Conservation (phyloP, 345 rosid genomes). For the Mangifera indica region DNA sequence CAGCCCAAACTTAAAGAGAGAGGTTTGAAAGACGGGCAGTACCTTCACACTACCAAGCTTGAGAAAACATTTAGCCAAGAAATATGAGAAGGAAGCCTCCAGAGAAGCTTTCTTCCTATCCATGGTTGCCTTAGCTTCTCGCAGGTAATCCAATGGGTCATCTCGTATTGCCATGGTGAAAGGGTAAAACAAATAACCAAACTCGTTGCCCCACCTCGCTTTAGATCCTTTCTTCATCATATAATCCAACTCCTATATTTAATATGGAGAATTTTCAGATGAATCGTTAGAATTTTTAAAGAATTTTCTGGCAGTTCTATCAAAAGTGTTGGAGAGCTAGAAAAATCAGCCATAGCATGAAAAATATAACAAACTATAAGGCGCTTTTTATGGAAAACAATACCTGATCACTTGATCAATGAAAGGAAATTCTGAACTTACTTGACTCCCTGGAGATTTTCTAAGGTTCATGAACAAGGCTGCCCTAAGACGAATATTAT, state of each 20-base stretch:
- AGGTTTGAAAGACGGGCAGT: background rate
- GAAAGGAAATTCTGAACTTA: background rate
- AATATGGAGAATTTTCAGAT: no score
- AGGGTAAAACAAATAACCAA: slow-evolving; percentile 36
- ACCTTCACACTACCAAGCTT: slow-evolving; percentile 27
- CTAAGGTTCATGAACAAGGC: slow-evolving; percentile 30
- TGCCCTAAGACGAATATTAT: slow-evolving; percentile 32
- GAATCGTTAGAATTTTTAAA: no score
- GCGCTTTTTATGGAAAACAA: no score
- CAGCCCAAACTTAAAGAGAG: background rate
- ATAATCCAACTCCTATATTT: slow-evolving; percentile 26
- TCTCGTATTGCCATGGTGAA: slow-evolving; percentile 28
- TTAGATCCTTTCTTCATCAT: slow-evolving; percentile 28
- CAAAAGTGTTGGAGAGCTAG: background rate
- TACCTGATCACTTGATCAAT: no score
- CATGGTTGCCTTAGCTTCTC: slow-evolving; percentile 28
- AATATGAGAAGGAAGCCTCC: slow-evolving; percentile 20
- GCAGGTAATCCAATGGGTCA: slow-evolving; percentile 36
- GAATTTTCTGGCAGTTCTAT: no score
- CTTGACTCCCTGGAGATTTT: background rate
- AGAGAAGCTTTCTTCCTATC: slow-evolving; percentile 37
- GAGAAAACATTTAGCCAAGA: background rate
- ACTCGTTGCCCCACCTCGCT: slow-evolving; percentile 39
- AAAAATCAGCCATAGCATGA: background rate
- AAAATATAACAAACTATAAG: no score